Conservation (phyloP, 768 basidiomycete genomes). For the Chalciporus pseudorubinellus region DNA sequence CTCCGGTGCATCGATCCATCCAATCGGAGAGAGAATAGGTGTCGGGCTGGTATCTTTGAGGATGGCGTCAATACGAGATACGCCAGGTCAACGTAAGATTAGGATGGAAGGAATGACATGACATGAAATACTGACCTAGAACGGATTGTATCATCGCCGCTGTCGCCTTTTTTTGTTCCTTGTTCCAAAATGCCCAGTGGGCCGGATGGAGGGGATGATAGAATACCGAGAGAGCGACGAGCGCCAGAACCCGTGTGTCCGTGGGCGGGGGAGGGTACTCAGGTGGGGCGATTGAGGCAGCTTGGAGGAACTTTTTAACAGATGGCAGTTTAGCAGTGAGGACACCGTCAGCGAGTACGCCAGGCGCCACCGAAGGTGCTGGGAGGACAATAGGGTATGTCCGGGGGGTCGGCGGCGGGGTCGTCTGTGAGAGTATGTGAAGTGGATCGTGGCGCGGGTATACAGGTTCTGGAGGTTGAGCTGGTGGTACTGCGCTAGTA, state of each 20-base stretch:
- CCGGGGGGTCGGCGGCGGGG: conserved; percentile 19
- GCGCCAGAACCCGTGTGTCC: conserved; percentile 46
- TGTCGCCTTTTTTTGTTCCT: conserved; percentile 45
- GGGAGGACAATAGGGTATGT: conserved; percentile 19
- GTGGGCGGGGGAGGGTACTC: conserved; percentile 40
- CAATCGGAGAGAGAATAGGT: conserved; percentile 36
- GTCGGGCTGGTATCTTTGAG: conserved; percentile 27
- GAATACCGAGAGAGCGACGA: conserved; percentile 61
- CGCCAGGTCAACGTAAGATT: background rate
- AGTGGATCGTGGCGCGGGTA: conserved; percentile 35
- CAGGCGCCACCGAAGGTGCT: conserved; percentile 32
- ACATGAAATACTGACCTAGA: conserved; percentile 42
- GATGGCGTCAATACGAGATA: conserved; percentile 8
- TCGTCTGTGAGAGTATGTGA: conserved; percentile 22
- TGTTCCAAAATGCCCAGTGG: conserved; percentile 66
- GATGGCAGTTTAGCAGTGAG: conserved; percentile 48
- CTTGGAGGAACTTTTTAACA: conserved; percentile 47
- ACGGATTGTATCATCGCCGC: conserved; percentile 54
- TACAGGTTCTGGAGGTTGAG: conserved; percentile 23
- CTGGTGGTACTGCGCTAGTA: conserved; percentile 19
- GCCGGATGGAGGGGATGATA: conserved; percentile 52
- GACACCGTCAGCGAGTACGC: conserved; percentile 37
- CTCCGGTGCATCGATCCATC: conserved; percentile 33
- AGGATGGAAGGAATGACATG: background rate
- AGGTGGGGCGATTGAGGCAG: conserved; percentile 38